Base-by-base conservation (phyloP, 257 asterid genomes). In the Ehretia macrophylla region DNA sequence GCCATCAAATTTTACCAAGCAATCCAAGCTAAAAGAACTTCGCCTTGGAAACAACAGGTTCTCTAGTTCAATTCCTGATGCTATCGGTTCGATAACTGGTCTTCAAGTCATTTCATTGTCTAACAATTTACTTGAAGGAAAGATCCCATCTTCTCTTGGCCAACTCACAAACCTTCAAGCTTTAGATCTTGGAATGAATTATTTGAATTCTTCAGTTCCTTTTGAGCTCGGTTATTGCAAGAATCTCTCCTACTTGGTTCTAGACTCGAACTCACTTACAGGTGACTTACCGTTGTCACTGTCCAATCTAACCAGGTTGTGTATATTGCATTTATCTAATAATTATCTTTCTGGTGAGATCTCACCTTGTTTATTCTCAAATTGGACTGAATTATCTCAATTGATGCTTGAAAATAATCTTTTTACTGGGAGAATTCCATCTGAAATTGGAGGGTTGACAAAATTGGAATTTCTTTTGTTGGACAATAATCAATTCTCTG, bases 21-120 rank as follows among this genome's bases (percentile, higher is more conserved):
- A 83, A 48, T 72, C 88, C 3, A 74, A 64, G 47, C 64, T 88
- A 71, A 79, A 56, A 66, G 35, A 74, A 19, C 83, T 88, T 63
- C 68, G 59, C 6, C 58, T 87, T 3, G 77, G 62, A 27, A 10
- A 1, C 37, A 87, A 87, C 72, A 21, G 23, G 8, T 71, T 87
- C 68, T 71, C 84, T 13, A 88, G 88, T 54, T 8, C 69, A 48
- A 65, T 87, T 20, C 81, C 77, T 56, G 80, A 81, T 58, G 73
- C 58, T 39, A 56, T 85, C 20, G 63, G 68, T 53, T 62, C 23
- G 52, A 18, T 85, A 13, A 63, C 78, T 21, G 62, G 42, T 50
- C 82, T 87, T 21, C 59, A 73, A 56, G 21, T 35, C 23, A 71
- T 88, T 56, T 76, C 77, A 1, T 60, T 88, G 65, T 27, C 3